A percentile compares a stretch with the other conserved stretches of the same genome.
phyloP scores from a whole-genome alignment of 1,284 basidiomycete genomes.

The Dichomitus squalens region DNA sequence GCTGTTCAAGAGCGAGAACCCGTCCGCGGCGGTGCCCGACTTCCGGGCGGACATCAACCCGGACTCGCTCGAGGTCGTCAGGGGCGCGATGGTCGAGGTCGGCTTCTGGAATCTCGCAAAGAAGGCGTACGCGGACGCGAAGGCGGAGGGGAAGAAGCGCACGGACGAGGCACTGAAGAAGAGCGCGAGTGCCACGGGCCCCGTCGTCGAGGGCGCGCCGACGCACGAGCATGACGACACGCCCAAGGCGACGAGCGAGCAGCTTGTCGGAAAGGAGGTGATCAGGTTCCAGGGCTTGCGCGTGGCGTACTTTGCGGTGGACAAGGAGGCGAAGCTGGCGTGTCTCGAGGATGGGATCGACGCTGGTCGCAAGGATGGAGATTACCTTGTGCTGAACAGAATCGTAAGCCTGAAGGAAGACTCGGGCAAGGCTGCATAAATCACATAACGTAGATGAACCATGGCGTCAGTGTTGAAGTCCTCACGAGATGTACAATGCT shows the following conservation, averaged over 20 bases:
- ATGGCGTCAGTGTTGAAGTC: not conserved
- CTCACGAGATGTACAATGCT: not conserved
- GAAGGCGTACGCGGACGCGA: conserved; percentile 66
- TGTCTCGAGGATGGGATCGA: conserved; percentile 59
- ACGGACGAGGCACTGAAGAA: conserved; percentile 65
- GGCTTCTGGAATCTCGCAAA: conserved; percentile 90
- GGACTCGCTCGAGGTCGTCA: conserved; percentile 77
- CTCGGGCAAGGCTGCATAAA: conserved; percentile 68
- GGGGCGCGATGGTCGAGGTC: conserved; percentile 83
- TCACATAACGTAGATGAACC: not conserved
- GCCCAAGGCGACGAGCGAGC: conserved; percentile 75
- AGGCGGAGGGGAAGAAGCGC: conserved; percentile 64
- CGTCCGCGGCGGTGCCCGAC: conserved; percentile 69
- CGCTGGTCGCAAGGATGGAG: conserved; percentile 59
- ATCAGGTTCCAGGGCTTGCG: conserved; percentile 97
- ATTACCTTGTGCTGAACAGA: conserved; percentile 87
- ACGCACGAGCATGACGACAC: conserved; percentile 49
- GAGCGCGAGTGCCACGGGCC: conserved; percentile 36
- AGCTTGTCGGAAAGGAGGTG: conserved; percentile 90
- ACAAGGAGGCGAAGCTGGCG: conserved; percentile 78
- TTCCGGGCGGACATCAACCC: conserved; percentile 82
- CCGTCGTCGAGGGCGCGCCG: conserved; percentile 27
- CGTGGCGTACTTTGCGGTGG: conserved; percentile 94
- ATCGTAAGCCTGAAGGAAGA: conserved; percentile 98
- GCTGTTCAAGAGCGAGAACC: conserved; percentile 94